Percentiles rank a stretch among this genome's conserved stretches.
phyloP scores from a whole-genome alignment of 2,329 filamentous ascomycete genomes.

The Blastomyces percursus region DNA sequence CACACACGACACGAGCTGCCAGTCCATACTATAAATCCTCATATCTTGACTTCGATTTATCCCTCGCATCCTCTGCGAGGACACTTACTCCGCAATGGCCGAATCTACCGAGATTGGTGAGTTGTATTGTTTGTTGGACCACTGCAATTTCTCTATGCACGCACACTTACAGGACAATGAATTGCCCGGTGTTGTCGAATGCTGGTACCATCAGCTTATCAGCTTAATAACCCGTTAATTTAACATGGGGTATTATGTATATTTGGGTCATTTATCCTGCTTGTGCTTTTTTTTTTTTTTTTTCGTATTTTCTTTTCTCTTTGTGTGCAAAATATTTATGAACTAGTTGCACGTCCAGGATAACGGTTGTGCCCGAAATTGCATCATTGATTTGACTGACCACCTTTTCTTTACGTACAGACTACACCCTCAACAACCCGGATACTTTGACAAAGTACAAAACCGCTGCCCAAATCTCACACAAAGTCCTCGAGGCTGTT shows the following conservation, averaged over 20 bases:
- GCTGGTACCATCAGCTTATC: neutral
- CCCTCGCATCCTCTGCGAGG: conserved; percentile 2
- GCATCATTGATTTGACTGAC: conserved; percentile 9
- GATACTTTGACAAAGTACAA: conserved; percentile 99
- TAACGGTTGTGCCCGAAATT: neutral
- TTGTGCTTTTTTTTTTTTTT: neutral
- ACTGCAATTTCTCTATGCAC: neutral
- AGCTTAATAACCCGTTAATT: neutral
- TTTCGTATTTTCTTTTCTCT: neutral
- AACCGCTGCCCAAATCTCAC: conserved; percentile 86
- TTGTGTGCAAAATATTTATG: neutral
- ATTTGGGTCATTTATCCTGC: neutral
- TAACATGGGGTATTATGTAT: neutral
- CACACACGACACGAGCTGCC: conserved; percentile 3
- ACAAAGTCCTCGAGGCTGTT: conserved; percentile 87
- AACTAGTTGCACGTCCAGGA: too few relatives aligned
- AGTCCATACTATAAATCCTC: neutral
- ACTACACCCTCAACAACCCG: conserved; percentile 82
- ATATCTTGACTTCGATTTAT: neutral
- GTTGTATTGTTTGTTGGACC: conserved; percentile 1
- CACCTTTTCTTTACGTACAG: conserved; percentile 34
- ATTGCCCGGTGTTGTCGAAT: neutral
- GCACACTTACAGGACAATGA: neutral
- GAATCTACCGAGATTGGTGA: conserved; percentile 16
- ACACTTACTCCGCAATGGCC: conserved; percentile 12